phyloP scores from a whole-genome alignment of 768 basidiomycete species.

The Trametes cubensis region DNA sequence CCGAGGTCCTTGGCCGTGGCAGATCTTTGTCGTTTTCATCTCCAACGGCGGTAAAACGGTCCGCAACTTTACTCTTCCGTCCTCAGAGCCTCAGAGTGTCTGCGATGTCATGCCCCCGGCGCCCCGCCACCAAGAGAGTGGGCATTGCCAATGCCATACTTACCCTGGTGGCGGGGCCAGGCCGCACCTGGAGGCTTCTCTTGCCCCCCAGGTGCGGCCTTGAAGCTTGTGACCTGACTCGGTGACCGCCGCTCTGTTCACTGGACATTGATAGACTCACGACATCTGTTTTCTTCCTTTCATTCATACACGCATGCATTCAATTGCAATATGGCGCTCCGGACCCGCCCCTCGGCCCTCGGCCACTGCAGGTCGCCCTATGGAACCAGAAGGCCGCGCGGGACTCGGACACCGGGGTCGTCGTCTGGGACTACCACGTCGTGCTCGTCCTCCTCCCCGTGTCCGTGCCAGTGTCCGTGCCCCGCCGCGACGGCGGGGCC shows the following conservation, averaged over 20 bases:
- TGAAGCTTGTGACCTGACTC: no score
- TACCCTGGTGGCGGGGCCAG: neutral
- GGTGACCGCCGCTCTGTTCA: slow-evolving; percentile 1
- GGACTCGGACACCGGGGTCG: slow-evolving; percentile 32
- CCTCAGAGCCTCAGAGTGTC: no score
- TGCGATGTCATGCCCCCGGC: no score
- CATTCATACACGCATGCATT: no score
- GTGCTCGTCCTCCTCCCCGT: slow-evolving; percentile 52
- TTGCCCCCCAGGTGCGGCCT: neutral
- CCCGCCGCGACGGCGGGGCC: neutral
- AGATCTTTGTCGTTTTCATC: slow-evolving; percentile 60
- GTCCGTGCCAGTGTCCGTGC: slow-evolving; percentile 14
- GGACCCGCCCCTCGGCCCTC: no score
- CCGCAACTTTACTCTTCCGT: slow-evolving; percentile 24
- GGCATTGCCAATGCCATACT: neutral
- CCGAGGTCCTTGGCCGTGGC: slow-evolving; percentile 41
- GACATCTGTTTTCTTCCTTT: neutral
- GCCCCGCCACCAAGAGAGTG: neutral
- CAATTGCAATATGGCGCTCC: no score
- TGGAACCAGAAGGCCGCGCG: slow-evolving; percentile 57
- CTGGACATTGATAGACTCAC: slow-evolving; percentile 4
- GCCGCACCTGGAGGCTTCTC: slow-evolving; percentile 1
- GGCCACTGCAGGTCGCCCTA: slow-evolving; percentile 60
- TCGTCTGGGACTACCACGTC: slow-evolving; percentile 81
- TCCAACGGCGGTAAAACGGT: slow-evolving; percentile 66